Evolutionary conservation across 352 stramenopile genomes (phyloP), one percentile per base, ranked within the genome.

Genomic region (Plasmopara halstedii): DNA sequence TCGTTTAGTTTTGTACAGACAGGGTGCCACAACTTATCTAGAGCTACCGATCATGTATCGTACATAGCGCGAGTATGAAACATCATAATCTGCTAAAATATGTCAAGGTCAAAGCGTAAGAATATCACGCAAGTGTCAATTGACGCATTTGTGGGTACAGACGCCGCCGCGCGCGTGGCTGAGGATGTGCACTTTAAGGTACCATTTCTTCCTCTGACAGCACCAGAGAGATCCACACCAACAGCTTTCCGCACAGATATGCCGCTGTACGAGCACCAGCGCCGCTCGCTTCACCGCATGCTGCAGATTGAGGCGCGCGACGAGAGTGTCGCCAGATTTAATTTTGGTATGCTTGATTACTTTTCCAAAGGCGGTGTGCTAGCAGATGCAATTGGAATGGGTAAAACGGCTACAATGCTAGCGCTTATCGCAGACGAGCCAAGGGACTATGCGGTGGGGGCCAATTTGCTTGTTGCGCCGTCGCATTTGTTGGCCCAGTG

Each of bases 231-330:
- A 52, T 59, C 69, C 35, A 89, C 82, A 36, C 83, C 83, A 0
- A 38, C 51, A 3, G 53, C 58, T 15, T 86, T 94, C 38, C 64
- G 68, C 18, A 13, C 23, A 6, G 35, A 64, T 0, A 44, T 70
- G n/a, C 77, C 74, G 37, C 63, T 94, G 15, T 90, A 85, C 49
- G 60, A 67, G 14, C 83, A 94, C 57, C 83, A 94, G 46, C 60
- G 73, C n/a, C 80, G 83, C 31, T 89, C 83, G 21, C 63, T 94
- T 20, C 68, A 91, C 53, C 75, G 83, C 56, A 92, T 90, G 73
- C 61, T 86, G 29, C 67, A 88, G 60, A 85, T 94, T 36, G 83
- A 94, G 37, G 56, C 62, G 41, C 70, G 62, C 45, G 74, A 92
- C 46, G 78, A 83, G 20, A 26, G 41, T 0, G 70, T 89, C 17